These are phyloP conservation scores for Colletotrichum sansevieriae DNA, from an alignment of 2,329 filamentous ascomycete species.

Conservation along the genomic window DNA sequence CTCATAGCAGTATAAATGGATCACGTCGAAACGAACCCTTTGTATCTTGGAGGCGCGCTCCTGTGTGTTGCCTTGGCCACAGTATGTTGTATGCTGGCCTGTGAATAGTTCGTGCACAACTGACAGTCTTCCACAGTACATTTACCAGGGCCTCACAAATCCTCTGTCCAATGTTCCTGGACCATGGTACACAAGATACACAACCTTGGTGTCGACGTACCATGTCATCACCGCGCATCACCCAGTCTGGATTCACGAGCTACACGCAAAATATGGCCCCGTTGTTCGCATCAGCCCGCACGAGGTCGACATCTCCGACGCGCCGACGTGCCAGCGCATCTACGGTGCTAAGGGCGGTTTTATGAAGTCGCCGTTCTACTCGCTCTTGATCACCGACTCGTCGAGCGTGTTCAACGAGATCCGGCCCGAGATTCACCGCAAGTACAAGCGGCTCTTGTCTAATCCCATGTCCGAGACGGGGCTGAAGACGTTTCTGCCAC, in stretches of 20 bases:
- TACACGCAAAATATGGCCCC: constrained; percentile 37
- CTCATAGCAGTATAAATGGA: constrained; percentile 13
- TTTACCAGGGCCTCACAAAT: constrained; percentile 29
- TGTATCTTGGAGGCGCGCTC: constrained; percentile 18
- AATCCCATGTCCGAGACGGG: constrained; percentile 55
- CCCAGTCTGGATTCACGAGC: constrained; percentile 25
- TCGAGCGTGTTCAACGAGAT: constrained; percentile 35
- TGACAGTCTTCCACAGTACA: neutral
- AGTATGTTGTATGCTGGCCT: neutral
- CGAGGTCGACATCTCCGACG: constrained; percentile 42
- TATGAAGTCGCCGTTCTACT: constrained; percentile 32
- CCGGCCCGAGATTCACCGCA: constrained; percentile 45
- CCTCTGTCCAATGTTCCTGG: constrained; percentile 25
- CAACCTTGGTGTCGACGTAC: constrained; percentile 21
- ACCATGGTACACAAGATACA: constrained; percentile 34
- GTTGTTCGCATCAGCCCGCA: constrained; percentile 29
- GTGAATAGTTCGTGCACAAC: accelerated
- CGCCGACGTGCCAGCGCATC: constrained; percentile 49
- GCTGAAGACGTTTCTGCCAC: constrained; percentile 55
- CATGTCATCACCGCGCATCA: constrained; percentile 15
- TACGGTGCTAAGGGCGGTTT: constrained; percentile 28
- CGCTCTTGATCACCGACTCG: constrained; percentile 34
- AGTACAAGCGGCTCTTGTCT: constrained; percentile 57
- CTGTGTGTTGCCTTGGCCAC: constrained; percentile 12
- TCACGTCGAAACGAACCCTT: constrained; percentile 14